Evolutionary conservation across 345 rosid species (phyloP), one percentile per base, ranked within the genome.

Genomic region (Turritis glabra): DNA sequence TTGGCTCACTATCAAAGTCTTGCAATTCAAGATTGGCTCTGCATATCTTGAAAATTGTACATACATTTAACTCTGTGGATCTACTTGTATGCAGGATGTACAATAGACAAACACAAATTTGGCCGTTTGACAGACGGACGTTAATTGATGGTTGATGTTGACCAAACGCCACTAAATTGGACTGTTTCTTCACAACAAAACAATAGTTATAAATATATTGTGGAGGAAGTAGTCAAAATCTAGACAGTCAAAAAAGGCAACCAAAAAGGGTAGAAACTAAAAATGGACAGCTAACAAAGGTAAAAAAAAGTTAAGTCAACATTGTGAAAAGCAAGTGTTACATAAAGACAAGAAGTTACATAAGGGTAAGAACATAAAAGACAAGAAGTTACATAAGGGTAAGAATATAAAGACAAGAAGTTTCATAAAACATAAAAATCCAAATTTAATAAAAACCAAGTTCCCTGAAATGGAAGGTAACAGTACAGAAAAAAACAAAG

Each of bases 401-500:
- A n/a, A n/a, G 40, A 35, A 35, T 21, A 62, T 62, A 48, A 71
- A 21, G 59, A 60, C 67, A 60, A 60, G 60, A 72, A 72, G 32
- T 61, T 61, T 13, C 54, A 62, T 55, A 17, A 74, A 56, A 35
- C 72, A 56, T 33, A 56, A 65, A 9, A 65, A 2, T 46, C 58
- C 66, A 63, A 74, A 56, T 53, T 18, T 64, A 44, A 73, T 54
- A 14, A 64, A 64, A 41, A 56, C 57, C 57, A 23, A 65, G 66
- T 74, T 65, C 72, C 78, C 66, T 56, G 59, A 23, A 46, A 2
- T 65, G 30, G 59, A 74, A 65, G 78, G 30, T 62, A 66, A 57
- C 64, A 66, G 33, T 35, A 74, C 67, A 57, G 0, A 19, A 47
- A 19, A 47, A 61, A 27, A 63, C 53, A 51, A 72, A 62, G 8